Base-by-base conservation (phyloP, 768 basidiomycete genomes). In the Postia placenta region DNA sequence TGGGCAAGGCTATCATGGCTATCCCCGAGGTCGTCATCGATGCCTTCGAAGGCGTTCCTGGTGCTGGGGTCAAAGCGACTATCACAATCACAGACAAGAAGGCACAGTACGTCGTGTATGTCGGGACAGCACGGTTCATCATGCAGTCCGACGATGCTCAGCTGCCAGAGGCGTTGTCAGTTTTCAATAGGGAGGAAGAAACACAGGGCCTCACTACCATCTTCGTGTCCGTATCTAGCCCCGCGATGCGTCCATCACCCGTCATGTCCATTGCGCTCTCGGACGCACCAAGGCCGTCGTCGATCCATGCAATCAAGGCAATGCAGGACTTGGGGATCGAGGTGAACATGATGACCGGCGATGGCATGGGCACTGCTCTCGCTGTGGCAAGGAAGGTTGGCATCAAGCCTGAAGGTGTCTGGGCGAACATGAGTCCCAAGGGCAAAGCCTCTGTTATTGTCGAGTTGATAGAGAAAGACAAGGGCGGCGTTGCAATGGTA, bases 301-400 rank as follows among this genome's bases (percentile, higher is more conserved):
- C 92, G 38, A 74, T 74, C 43, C 78, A 87, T 45, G 94, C 94
- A 0, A 85, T 99, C 56, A 69, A 68, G 44, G 87, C 92, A 0
- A 69, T 99, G 38, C 77, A 85, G 52, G 72, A 67, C 42, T 95
- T 98, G 93, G 94, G 94, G 2, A 85, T 99, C 56, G 83, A 86
- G 49, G 92, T 97, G 17, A 80, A 81, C 51, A 83, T 99, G 83
- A 81, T 97, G 76, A 98, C 96, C 0, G 96, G 96, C 1, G 96
- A 99, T 56, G 81, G 88, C 19, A 80, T 79, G 64, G 75, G 73
- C 3, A 98, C 95, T 3, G 96, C 94, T 2, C 59, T 83, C 26
- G 92, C 94, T 3, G 80, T 98, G 44, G 96, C 95, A 38, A 80
- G 80, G 56, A 84, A 94, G 61, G 87, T 95, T 25, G 96, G 96